Evolutionary conservation across 192 early-diverging fungal genomes (phyloP).

Genomic region (Mortierella claussenii): DNA sequence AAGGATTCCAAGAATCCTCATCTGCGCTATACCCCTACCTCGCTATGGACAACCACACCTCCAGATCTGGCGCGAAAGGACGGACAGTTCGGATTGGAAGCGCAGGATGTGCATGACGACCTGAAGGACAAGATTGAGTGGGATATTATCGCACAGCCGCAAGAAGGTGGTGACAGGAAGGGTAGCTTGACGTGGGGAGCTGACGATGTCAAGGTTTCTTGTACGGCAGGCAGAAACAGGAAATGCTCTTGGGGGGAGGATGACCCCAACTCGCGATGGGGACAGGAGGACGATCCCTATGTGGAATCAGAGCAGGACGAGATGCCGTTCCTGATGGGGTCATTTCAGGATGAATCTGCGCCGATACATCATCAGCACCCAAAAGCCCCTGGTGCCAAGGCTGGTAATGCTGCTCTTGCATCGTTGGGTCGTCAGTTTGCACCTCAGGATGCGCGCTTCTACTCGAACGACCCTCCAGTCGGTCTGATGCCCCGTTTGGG

Average conservation of each 20-base stretch:
- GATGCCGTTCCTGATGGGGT: conserved; percentile 14
- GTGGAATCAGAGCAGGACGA: too few relatives aligned
- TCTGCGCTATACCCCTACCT: conserved; percentile 28
- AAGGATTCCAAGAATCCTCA: not conserved
- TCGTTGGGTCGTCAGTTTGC: conserved; percentile 24
- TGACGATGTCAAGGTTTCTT: not conserved
- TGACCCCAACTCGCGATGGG: conserved; percentile 20
- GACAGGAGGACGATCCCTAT: not conserved
- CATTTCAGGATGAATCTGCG: conserved; percentile 18
- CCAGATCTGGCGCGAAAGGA: conserved; percentile 11
- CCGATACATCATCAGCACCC: not conserved
- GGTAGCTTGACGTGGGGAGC: not conserved
- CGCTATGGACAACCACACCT: conserved; percentile 42
- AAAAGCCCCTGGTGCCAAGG: not conserved
- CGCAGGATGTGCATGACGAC: conserved; percentile 16
- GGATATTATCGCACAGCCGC: conserved; percentile 7
- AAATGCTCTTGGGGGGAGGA: conserved; percentile 45
- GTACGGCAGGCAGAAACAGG: not conserved
- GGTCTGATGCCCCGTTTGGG: conserved; percentile 16
- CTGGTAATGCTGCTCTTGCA: not conserved
- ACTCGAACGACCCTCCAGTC: conserved; percentile 26
- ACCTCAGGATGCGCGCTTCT: conserved; percentile 44
- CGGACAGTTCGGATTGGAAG: not conserved
- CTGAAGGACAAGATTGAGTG: conserved; percentile 41
- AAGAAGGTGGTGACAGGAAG: conserved; percentile 8